phyloP scores from a whole-genome alignment of 148 eudicot genomes.

The Vaccinium corymbosum region DNA sequence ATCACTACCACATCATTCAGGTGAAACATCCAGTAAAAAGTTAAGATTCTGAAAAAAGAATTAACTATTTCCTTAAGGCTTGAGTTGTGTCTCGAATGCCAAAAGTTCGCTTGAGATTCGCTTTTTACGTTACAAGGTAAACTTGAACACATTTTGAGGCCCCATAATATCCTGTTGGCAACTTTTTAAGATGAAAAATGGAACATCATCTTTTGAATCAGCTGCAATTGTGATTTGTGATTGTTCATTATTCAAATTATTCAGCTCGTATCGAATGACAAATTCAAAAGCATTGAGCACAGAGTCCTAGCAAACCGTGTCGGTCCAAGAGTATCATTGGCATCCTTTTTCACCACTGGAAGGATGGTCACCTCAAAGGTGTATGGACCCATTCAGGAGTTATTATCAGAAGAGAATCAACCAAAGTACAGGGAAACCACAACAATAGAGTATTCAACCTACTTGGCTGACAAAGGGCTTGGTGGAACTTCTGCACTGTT shows the following conservation, averaged over 20 bases:
- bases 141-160: neutral
- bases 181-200: neutral
- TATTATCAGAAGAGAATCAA: constrained; percentile 20
- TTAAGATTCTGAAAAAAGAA: neutral
- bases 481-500: neutral
- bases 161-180: neutral
- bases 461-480: neutral
- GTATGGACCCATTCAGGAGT: constrained; percentile 35
- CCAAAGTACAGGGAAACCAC: constrained; percentile 25
- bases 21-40: neutral
- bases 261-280: neutral
- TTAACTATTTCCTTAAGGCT: neutral
- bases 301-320: constrained; percentile 38
- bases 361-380: neutral
- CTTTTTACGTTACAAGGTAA: neutral
- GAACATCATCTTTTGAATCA: neutral
- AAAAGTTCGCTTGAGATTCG: neutral
- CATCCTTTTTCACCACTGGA: constrained; percentile 38
- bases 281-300: constrained; percentile 44
- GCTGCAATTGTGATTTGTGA: neutral
- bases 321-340: constrained; percentile 53
- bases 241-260: neutral
- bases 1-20: neutral
- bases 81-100: neutral
- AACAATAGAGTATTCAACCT: neutral